Percentiles rank a stretch among this genome's conserved stretches.
Evolutionary conservation across 768 basidiomycete species (phyloP).

Genomic region (Kondoa subrosea): DNA sequence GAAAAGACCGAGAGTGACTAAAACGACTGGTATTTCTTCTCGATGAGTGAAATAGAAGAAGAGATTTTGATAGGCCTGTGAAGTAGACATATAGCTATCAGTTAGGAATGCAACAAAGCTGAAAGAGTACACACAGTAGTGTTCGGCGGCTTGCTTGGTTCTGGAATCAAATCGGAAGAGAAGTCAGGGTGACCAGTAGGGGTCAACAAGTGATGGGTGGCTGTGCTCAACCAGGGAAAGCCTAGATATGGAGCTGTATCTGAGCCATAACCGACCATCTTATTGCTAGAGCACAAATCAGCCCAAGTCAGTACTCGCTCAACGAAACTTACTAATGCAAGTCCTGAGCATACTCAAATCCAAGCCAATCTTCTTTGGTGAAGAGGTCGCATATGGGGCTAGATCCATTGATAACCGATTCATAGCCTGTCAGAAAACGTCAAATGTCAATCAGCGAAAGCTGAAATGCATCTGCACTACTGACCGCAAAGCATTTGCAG

Average conservation of each 20-base stretch:
- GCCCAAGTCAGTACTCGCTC: too few species aligned
- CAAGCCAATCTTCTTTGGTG: slow-evolving; percentile 32
- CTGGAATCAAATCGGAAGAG: slow-evolving; percentile 24
- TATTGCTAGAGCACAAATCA: too few species aligned
- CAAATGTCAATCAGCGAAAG: too few species aligned
- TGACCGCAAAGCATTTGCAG: slow-evolving; percentile 19
- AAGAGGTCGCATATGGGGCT: slow-evolving; percentile 33
- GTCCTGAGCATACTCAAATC: slow-evolving; percentile 30
- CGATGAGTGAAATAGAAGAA: slow-evolving; percentile 36
- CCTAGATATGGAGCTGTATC: slow-evolving; percentile 32
- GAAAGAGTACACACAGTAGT: slow-evolving; percentile 34
- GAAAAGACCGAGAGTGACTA: slow-evolving; percentile 34
- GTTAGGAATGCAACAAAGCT: too few species aligned
- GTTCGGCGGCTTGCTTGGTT: slow-evolving; percentile 33
- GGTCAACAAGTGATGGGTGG: not conserved
- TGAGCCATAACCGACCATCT: slow-evolving; percentile 34
- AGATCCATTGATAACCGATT: slow-evolving; percentile 30
- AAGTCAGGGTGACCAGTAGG: not conserved
- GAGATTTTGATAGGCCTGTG: too few species aligned
- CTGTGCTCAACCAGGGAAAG: slow-evolving; percentile 33
- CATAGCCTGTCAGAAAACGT: too few species aligned
- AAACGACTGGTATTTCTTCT: slow-evolving; percentile 35
- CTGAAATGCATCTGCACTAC: not conserved
- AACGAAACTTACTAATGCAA: too few species aligned
- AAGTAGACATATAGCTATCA: too few species aligned